Conservation (phyloP, 2,329 filamentous ascomycete species). For the Neonectria coccinea region DNA sequence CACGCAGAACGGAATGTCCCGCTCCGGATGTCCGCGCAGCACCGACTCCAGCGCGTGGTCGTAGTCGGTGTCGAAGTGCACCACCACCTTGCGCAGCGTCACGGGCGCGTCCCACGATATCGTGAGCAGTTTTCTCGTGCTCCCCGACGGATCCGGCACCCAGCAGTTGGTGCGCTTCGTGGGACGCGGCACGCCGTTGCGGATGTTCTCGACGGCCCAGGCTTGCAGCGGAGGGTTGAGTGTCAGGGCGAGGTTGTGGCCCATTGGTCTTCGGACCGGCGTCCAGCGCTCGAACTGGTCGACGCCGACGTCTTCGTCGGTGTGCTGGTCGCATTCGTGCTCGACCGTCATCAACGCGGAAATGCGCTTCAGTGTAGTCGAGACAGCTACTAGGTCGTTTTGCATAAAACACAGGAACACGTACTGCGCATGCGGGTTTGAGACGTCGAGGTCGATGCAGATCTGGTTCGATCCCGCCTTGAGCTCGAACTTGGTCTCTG, state of each 20-base stretch:
- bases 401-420: constrained; percentile 41
- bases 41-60: constrained; percentile 44
- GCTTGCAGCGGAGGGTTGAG: constrained; percentile 32
- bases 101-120: constrained; percentile 32
- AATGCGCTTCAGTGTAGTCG: constrained; percentile 36
- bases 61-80: constrained; percentile 44
- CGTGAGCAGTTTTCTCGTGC: constrained; percentile 21
- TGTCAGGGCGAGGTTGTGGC: constrained; percentile 40
- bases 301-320: constrained; percentile 39
- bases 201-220: constrained; percentile 32
- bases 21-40: constrained; percentile 41
- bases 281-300: constrained; percentile 44
- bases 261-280: constrained; percentile 41
- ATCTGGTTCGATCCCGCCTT: constrained; percentile 34
- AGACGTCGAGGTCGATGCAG: constrained; percentile 29
- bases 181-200: constrained; percentile 39
- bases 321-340: constrained; percentile 41
- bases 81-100: constrained; percentile 30
- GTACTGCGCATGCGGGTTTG: constrained; percentile 42
- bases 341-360: constrained; percentile 42
- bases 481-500: constrained; percentile 26
- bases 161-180: constrained; percentile 43
- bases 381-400: constrained; percentile 39
- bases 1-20: constrained; percentile 41
- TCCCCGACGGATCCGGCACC: constrained; percentile 22